Evolutionary conservation across 2,329 filamentous ascomycete species (phyloP), one percentile per base, ranked within the genome.

Genomic region (Cordyceps cateniannulata): DNA sequence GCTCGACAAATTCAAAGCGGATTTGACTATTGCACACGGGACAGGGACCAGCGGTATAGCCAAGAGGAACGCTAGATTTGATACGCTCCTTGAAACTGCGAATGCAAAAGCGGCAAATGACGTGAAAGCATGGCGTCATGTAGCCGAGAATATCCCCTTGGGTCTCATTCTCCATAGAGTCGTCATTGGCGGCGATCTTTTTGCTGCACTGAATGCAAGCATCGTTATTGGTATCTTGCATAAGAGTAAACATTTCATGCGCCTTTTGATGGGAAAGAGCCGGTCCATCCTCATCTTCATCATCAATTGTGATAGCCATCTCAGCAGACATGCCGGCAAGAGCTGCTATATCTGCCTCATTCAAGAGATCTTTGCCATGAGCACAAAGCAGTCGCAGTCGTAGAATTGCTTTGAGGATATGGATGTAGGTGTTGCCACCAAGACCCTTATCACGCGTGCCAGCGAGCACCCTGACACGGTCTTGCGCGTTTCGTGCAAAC

Each of bases 301-400:
- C 91, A 63, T 95, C 92, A 24, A 98, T 81, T 66, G 96, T 90
- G 68, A 99, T 96, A 2, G 95, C 90, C 65, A 91, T 91, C 44
- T 91, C 87, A 9, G 86, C 85, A n/a, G 87, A 91, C 73, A 91
- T 82, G 25, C 93, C 93, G 69, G 92, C 88, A 55, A 93, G 85
- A 3, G 89, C 80, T 65, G 88, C 86, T 50, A 96, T 77, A 68
- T 98, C 93, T 22, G 93, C 88, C 40, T 93, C 86, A 61, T 87
- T 90, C 3, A 99, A 81, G 8, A 99, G 82, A 63, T 98, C 93
- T 65, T 89, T 89, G n/a, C 95, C 95, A 71, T 97, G 93, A 1
- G 93, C 95, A 70, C 93, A 97, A 56, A 98, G 89, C 45, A 96
- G 81, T 10, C 95, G 90, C 20, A 99, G 83, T 32, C 93, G 88